These are phyloP conservation scores for Chiua virens DNA, from an alignment of 768 basidiomycete species.

Conservation along the genomic window DNA sequence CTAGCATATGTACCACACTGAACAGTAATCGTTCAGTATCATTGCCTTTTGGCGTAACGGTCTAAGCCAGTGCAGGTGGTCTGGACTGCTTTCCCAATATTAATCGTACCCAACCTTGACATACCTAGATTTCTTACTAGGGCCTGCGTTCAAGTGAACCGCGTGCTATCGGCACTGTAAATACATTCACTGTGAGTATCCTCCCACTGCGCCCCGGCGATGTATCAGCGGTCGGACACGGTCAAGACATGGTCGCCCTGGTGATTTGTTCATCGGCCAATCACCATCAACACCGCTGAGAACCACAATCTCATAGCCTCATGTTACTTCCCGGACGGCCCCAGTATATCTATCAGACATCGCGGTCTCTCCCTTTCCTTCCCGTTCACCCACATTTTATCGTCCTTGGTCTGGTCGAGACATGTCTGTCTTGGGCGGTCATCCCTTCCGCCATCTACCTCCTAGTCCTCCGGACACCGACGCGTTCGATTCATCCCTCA, in stretches of 20 bases:
- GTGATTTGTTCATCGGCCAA: conserved; percentile 20
- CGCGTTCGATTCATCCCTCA: background rate
- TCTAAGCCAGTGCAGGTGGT: no score
- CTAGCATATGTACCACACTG: no score
- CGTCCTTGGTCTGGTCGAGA: background rate
- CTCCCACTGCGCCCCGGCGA: no score
- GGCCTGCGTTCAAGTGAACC: no score
- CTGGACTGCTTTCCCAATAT: no score
- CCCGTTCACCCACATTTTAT: background rate
- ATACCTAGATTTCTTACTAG: no score
- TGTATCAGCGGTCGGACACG: background rate
- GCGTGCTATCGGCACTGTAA: no score
- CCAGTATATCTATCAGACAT: conserved; percentile 6
- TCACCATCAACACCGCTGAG: background rate
- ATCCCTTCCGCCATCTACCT: conserved; percentile 32
- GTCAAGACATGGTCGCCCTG: conserved; percentile 18
- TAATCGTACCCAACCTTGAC: no score
- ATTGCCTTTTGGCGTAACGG: no score
- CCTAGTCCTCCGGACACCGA: conserved; percentile 45
- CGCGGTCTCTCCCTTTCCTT: no score
- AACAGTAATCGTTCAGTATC: no score
- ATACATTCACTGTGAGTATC: no score
- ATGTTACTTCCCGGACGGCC: background rate
- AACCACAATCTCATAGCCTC: conserved; percentile 19
- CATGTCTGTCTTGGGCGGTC: conserved; percentile 44